Evolutionary conservation across 306 rosid genomes (phyloP).

Genomic region (Sechiopsis laciniata): DNA sequence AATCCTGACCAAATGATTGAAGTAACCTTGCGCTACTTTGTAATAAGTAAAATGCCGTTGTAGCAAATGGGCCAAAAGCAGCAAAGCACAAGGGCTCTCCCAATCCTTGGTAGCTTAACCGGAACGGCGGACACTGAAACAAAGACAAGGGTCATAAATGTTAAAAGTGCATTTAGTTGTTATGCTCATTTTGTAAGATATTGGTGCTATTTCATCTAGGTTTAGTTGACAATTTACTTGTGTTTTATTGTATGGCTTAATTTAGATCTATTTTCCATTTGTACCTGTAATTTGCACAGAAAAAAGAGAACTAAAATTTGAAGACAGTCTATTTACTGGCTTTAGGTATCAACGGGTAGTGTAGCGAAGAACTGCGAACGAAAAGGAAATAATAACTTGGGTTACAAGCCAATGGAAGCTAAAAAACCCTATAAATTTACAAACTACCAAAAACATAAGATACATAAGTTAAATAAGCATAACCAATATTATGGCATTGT

Average conservation of each 20-base stretch:
- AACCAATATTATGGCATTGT: background rate
- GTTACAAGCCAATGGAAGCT: background rate
- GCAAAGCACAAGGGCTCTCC: conserved; percentile 95
- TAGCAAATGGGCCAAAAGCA: conserved; percentile 88
- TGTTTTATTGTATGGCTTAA: background rate
- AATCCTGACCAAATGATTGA: background rate
- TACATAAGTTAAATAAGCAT: background rate
- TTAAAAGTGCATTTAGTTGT: background rate
- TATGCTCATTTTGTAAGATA: background rate
- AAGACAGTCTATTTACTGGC: background rate
- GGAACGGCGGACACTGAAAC: conserved; percentile 88
- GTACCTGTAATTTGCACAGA: background rate
- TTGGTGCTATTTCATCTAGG: background rate
- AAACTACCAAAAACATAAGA: background rate
- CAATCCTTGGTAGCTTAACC: conserved; percentile 77
- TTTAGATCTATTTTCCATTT: background rate
- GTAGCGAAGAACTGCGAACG: background rate
- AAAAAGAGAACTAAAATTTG: background rate
- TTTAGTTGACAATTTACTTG: background rate
- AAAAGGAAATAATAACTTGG: background rate
- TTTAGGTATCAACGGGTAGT: background rate
- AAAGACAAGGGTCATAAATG: background rate
- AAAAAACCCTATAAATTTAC: background rate
- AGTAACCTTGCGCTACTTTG: conserved; percentile 65
- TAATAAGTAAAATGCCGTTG: conserved; percentile 72